phyloP scores from a whole-genome alignment of 78 protist genomes.

The Capsaspora owczarzaki region DNA sequence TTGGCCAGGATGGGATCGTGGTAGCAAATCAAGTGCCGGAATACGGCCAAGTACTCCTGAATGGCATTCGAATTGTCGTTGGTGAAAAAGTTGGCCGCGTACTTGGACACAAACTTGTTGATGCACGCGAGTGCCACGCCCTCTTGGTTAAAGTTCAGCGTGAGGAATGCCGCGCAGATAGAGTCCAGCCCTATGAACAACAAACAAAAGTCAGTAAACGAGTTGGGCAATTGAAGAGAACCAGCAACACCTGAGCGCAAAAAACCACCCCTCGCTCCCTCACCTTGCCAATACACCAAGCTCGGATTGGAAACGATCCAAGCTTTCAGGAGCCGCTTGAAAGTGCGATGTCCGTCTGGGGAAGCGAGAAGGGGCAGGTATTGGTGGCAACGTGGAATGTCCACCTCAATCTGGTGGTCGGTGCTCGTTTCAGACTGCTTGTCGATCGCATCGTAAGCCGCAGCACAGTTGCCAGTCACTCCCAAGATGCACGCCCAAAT shows the following conservation, averaged over 20 bases:
- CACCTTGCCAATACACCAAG: slow-evolving; percentile 46
- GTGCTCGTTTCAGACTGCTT: slow-evolving; percentile 13
- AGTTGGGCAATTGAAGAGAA: neutral
- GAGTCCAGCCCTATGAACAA: slow-evolving; percentile 44
- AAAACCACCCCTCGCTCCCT: neutral
- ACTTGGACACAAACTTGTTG: slow-evolving; percentile 43
- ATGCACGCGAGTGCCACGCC: slow-evolving; percentile 53
- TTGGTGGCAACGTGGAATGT: slow-evolving; percentile 84
- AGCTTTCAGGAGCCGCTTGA: slow-evolving; percentile 40
- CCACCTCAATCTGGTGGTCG: slow-evolving; percentile 70
- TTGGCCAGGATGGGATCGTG: slow-evolving; percentile 62
- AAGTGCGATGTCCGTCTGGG: slow-evolving; percentile 35
- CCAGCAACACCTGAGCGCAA: neutral
- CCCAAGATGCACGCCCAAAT: slow-evolving; percentile 71
- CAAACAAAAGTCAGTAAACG: neutral
- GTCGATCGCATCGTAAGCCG: neutral
- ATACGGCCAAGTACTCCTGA: slow-evolving; percentile 29
- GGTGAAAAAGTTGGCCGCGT: slow-evolving; percentile 37
- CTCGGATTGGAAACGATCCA: slow-evolving; percentile 39
- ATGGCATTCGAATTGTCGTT: slow-evolving; percentile 41
- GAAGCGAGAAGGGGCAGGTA: slow-evolving; percentile 53
- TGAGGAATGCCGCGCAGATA: slow-evolving; percentile 45
- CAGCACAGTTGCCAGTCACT: neutral
- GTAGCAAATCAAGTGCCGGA: slow-evolving; percentile 35
- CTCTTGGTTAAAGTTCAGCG: slow-evolving; percentile 45